phyloP scores from a whole-genome alignment of 345 rosid species.

The Pistacia vera region DNA sequence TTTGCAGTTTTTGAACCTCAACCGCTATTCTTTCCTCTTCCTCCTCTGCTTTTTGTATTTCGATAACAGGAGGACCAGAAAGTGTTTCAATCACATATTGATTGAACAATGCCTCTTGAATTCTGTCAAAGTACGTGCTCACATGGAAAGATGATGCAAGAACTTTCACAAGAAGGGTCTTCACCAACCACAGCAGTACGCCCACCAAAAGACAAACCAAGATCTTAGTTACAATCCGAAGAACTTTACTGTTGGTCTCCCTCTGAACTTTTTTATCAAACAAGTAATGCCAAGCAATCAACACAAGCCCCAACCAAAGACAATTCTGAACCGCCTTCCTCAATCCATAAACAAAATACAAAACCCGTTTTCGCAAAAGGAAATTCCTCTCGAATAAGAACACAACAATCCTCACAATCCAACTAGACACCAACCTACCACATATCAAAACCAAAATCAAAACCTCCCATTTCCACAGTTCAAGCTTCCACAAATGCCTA shows the following conservation, averaged over 20 bases:
- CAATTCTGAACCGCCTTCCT: slow-evolving; percentile 83
- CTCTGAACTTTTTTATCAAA: slow-evolving; percentile 65
- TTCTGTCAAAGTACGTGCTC: slow-evolving; percentile 89
- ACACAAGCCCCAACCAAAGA: slow-evolving; percentile 81
- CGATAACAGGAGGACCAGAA: slow-evolving; percentile 74
- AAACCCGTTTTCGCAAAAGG: slow-evolving; percentile 67
- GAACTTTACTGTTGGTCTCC: slow-evolving; percentile 35
- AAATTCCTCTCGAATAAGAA: slow-evolving; percentile 77
- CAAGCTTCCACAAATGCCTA: slow-evolving; percentile 47
- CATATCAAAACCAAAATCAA: slow-evolving; percentile 75
- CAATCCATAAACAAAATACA: slow-evolving; percentile 89
- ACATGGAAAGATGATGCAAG: slow-evolving; percentile 90
- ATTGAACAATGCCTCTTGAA: slow-evolving; percentile 80
- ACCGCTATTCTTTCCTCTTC: slow-evolving; percentile 49
- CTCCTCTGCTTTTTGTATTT: slow-evolving; percentile 47
- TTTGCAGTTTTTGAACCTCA: slow-evolving; percentile 44
- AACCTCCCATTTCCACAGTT: slow-evolving; percentile 92
- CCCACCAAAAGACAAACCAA: slow-evolving; percentile 72
- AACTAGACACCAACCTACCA: slow-evolving; percentile 83
- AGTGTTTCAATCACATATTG: slow-evolving; percentile 82
- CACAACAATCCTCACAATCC: slow-evolving; percentile 70
- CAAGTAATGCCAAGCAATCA: slow-evolving; percentile 79
- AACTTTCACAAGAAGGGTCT: slow-evolving; percentile 85
- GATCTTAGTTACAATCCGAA: slow-evolving; percentile 58
- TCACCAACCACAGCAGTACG: slow-evolving; percentile 74